Evolutionary conservation across 148 eudicot genomes (phyloP).

Genomic region (Polygonum aviculare): DNA sequence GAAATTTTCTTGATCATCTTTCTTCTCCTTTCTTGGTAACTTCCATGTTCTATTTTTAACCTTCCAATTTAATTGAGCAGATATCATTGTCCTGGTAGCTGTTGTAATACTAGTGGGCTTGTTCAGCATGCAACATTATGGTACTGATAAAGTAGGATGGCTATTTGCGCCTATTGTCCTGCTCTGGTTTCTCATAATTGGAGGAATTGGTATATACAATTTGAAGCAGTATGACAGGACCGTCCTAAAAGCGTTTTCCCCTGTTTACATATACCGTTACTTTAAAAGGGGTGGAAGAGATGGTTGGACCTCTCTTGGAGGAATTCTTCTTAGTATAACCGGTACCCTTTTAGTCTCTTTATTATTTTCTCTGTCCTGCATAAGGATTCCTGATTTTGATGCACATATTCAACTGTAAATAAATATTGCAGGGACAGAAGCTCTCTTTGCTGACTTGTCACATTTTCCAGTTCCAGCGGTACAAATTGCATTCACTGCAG

Average conservation of each 20-base stretch:
- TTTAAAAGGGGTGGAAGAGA: constrained; percentile 56
- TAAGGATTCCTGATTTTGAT: neutral
- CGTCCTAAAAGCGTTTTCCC: constrained; percentile 87
- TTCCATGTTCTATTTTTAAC: neutral
- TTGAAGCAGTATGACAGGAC: constrained; percentile 62
- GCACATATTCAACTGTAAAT: neutral
- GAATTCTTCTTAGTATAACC: constrained; percentile 94
- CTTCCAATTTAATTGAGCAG: constrained; percentile 30
- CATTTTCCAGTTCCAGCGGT: constrained; percentile 85
- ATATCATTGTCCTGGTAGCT: constrained; percentile 77
- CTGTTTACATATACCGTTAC: constrained; percentile 69
- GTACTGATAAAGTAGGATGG: constrained; percentile 97
- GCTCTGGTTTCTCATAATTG: constrained; percentile 89
- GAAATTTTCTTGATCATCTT: neutral
- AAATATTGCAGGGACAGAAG: constrained; percentile 75
- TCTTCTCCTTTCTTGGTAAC: neutral
- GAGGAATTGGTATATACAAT: constrained; percentile 84
- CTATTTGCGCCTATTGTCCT: constrained; percentile 90
- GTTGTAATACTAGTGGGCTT: constrained; percentile 77
- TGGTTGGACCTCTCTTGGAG: constrained; percentile 89
- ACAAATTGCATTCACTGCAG: constrained; percentile 83
- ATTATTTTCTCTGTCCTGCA: neutral
- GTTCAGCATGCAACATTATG: constrained; percentile 94
- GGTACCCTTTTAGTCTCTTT: constrained; percentile 26
- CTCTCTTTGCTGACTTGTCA: constrained; percentile 90